Conservation (phyloP, 2,329 filamentous ascomycete species). For the Lasiodiplodia theobromae region DNA sequence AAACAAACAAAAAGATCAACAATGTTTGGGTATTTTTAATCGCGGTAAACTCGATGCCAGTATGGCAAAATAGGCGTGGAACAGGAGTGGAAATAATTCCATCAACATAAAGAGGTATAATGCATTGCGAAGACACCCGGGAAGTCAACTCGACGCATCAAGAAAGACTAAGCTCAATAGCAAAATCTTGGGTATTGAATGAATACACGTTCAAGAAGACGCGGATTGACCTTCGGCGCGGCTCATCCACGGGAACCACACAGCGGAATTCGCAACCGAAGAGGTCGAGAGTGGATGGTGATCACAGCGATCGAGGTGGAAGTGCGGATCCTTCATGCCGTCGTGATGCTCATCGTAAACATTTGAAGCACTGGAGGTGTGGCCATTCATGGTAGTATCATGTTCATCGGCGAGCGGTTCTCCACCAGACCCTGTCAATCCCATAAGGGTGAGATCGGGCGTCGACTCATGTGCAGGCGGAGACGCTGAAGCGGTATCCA, state of each 20-base stretch:
- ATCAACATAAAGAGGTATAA: not conserved
- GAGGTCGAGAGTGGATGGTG: not conserved
- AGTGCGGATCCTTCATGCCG: not conserved
- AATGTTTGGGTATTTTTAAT: constrained; percentile 52
- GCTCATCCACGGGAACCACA: constrained; percentile 23
- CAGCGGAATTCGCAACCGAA: not conserved
- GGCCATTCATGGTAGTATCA: not conserved
- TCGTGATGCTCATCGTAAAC: not conserved
- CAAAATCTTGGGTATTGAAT: not conserved
- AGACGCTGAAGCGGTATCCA: no score
- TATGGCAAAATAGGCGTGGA: not conserved
- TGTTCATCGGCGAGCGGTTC: not conserved
- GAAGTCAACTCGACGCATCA: not conserved
- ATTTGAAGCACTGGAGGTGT: not conserved
- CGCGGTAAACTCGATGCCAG: not conserved
- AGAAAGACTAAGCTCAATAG: not conserved
- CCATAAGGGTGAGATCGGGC: not conserved
- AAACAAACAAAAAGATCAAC: constrained; percentile 49
- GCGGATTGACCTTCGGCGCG: not conserved
- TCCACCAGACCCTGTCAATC: not conserved
- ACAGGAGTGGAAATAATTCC: not conserved
- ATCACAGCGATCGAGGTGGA: not conserved
- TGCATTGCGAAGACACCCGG: not conserved
- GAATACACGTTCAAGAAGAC: not conserved
- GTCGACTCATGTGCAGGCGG: not conserved